phyloP scores from a whole-genome alignment of 768 basidiomycete genomes.

The Auriscalpium orientale region DNA sequence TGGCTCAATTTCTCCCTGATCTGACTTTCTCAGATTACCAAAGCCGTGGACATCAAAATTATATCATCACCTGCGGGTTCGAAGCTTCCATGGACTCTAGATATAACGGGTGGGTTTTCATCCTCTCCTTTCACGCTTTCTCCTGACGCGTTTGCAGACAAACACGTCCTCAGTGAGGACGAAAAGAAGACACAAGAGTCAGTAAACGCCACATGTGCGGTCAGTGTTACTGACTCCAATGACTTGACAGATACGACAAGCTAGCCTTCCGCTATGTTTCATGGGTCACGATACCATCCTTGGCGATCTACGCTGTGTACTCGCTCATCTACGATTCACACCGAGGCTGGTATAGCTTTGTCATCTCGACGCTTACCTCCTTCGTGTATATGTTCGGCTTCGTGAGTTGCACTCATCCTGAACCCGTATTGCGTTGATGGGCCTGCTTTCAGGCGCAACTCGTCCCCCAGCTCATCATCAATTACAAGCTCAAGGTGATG shows the following conservation, averaged over 20 bases:
- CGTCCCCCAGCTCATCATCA: constrained; percentile 86
- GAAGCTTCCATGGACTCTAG: constrained; percentile 67
- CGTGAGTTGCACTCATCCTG: constrained; percentile 45
- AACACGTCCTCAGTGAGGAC: constrained; percentile 92
- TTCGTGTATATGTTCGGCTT: constrained; percentile 98
- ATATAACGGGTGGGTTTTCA: constrained; percentile 60
- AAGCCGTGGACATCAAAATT: constrained; percentile 83
- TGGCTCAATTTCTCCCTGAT: neutral
- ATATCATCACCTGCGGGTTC: constrained; percentile 55
- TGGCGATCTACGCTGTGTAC: constrained; percentile 71
- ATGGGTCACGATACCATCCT: constrained; percentile 77
- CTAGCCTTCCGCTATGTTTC: constrained; percentile 94
- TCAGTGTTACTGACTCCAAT: no score
- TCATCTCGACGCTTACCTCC: constrained; percentile 86
- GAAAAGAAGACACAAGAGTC: constrained; percentile 98
- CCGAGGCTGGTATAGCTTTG: constrained; percentile 93
- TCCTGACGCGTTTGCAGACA: constrained; percentile 44
- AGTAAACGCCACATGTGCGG: constrained; percentile 19
- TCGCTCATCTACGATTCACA: constrained; percentile 80
- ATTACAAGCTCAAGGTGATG: constrained; percentile 88
- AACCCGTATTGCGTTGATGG: constrained; percentile 12
- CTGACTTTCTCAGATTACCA: constrained; percentile 51
- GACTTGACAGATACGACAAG: constrained; percentile 62
- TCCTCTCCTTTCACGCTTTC: constrained; percentile 11
- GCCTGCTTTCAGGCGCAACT: constrained; percentile 60